Base-by-base conservation (phyloP, 495 filamentous ascomycete genomes). In the Usnea hakonensis region DNA sequence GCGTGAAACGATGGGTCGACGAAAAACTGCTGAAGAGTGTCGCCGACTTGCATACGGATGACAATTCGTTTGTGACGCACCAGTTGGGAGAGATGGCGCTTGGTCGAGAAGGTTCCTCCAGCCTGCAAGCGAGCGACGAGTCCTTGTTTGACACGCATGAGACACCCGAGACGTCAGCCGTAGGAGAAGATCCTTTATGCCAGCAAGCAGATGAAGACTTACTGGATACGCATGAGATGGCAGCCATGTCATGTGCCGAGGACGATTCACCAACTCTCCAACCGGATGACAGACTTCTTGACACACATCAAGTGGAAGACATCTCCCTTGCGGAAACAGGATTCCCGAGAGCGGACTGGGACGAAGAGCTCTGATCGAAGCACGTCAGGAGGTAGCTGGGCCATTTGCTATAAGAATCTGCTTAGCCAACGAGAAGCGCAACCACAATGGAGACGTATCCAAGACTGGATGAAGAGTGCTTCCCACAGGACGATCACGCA, bases 1-100 rank as follows among this genome's bases (percentile, higher is more conserved):
- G 85, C 17, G 70, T 94, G 40, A 81, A 82, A 19, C 60, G 68
- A 1, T 92, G 90, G 89, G 75, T 94, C 57, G 80, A 89, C 62
- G 65, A 68, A 41, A 74, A 70, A 52, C 65, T 81, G 48, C 26
- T 55, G 5, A 58, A n/a, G 33, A 28, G 56, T 37, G 14, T 14
- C 23, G 16, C 44, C 17, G 5, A 9, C 32, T 38, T 54, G n/a
- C 40, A 26, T 53, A 16, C 36, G 33, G 28, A 43, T n/a, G 28
- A 52, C 17, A 17, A 52, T 16, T 52, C 32, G 16, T 28, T 52
- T 19, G 48, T 30, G 32, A 32, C 48, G 6, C 48, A 52, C 10
- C 26, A 52, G 16, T 10, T 33, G 48, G 48, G 6, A 16, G 48
- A 52, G 30, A 32, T 52, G 28, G 32, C 48, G 48, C 48, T 52